A percentile compares a stretch with the other conserved stretches of the same genome.
Evolutionary conservation across 345 rosid species (phyloP).

Genomic region (Brassica carinata): DNA sequence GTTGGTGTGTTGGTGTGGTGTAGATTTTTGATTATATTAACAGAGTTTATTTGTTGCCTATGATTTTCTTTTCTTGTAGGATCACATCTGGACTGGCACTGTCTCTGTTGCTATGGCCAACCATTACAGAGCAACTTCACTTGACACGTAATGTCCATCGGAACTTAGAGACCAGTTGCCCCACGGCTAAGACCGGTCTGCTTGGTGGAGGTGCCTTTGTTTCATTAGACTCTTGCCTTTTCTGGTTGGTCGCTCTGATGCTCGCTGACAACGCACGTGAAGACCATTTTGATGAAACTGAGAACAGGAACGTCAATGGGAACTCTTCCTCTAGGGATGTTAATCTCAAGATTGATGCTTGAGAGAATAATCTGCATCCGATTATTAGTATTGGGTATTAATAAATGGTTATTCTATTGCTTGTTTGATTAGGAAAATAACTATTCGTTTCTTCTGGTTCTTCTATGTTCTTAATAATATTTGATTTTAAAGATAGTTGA

Average conservation of each 20-base stretch:
- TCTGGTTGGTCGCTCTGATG: constrained; percentile 83
- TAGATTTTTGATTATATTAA: background rate
- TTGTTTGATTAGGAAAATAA: constrained; percentile 14
- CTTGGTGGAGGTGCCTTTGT: constrained; percentile 85
- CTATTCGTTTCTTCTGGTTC: background rate
- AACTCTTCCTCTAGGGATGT: constrained; percentile 40
- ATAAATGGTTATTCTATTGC: background rate
- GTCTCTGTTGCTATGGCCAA: constrained; percentile 72
- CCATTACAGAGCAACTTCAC: constrained; percentile 75
- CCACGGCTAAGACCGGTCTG: constrained; percentile 82
- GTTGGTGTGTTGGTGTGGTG: background rate
- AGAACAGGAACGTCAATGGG: constrained; percentile 14
- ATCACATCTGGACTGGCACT: constrained; percentile 60
- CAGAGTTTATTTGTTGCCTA: background rate
- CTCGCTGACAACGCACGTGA: constrained; percentile 78
- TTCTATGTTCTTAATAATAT: background rate
- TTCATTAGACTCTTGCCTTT: constrained; percentile 73
- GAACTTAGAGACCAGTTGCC: constrained; percentile 55
- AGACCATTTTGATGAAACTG: constrained; percentile 72
- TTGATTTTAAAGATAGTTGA: constrained; percentile 13
- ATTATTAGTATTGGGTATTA: constrained; percentile 12
- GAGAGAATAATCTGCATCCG: constrained; percentile 10
- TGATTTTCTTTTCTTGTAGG: constrained; percentile 39
- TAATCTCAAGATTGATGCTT: constrained; percentile 39
- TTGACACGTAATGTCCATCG: constrained; percentile 58